These are phyloP conservation scores for Salix caprea DNA, from an alignment of 345 rosid genomes.

Conservation along the genomic window DNA sequence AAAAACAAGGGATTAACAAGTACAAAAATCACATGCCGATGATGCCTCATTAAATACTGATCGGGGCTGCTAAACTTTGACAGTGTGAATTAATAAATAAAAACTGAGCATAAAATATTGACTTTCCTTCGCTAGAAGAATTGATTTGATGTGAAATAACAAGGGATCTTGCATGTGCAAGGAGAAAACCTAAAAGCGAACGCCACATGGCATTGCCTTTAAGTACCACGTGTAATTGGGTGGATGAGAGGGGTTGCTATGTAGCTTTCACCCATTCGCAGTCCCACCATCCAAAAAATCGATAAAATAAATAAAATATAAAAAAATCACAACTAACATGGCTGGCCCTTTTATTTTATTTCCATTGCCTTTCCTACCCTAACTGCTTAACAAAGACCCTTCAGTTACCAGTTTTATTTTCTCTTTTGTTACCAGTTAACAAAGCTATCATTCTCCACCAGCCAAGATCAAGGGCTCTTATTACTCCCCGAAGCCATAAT, in stretches of 20 bases:
- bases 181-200: slow-evolving; percentile 4
- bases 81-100: too few species aligned
- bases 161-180: slow-evolving; percentile 34
- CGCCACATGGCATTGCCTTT: slow-evolving; percentile 25
- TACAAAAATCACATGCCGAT: too few species aligned
- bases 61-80: neutral
- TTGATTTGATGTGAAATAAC: slow-evolving; percentile 24
- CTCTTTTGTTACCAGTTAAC: neutral
- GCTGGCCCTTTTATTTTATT: neutral
- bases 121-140: neutral
- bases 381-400: neutral
- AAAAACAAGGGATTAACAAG: too few species aligned
- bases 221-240: slow-evolving; percentile 22
- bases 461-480: slow-evolving; percentile 10
- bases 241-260: slow-evolving; percentile 20
- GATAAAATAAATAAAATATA: neutral
- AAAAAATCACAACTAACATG: neutral
- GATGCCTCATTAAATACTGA: too few species aligned
- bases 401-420: neutral
- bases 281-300: neutral
- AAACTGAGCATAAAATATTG: neutral
- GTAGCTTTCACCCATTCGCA: slow-evolving; percentile 29
- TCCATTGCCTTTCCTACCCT: neutral
- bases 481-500: neutral
- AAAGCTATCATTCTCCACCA: neutral